Base-by-base conservation (phyloP, 768 basidiomycete species). In the Suillus discolor region DNA sequence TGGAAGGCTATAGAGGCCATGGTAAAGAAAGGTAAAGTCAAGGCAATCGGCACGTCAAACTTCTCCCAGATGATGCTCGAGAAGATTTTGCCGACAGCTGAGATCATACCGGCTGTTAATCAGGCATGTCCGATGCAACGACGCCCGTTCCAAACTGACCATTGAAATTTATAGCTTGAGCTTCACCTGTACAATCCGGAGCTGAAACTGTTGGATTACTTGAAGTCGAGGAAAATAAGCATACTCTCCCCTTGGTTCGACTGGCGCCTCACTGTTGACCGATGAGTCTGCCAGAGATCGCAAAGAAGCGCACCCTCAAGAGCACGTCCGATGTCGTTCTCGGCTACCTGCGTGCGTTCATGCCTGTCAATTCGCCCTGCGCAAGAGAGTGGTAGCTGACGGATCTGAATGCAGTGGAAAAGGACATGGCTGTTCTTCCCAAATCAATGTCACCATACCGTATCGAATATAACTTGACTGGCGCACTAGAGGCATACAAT, bases 1-100 rank as follows among this genome's bases (percentile, higher is more conserved):
- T 95, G 94, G 93, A 87, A 85, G 70, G 88, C 90, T 75, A 89
- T 96, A 89, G 94, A 95, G 75, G 86, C 79, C 12, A 68, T 94
- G 34, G 75, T 87, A 66, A 86, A 85, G 75, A 89, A 86, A 70
- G 91, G 89, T 70, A 91, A 89, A 76, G 87, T 88, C 68, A 78
- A 72, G 69, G 72, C 80, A 25, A 91, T 92, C 71, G 93, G 92
- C 41, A 87, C 89, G 38, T 92, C 90, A 68, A 94, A 94, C 81
- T 90, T 87, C 74, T 89, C 88, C 36, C 79, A 89, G 73, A 78
- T 75, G 64, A 86, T 88, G 73, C 80, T 96, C 23, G 86, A 92
- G 72, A 84, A 89, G 68, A 85, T 94, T 61, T 81, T 92, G 49
- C 83, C 88, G 25, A 84, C 81, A 15, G 89, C 88, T 41, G 84